Base-by-base conservation (phyloP, 2,329 filamentous ascomycete genomes). In the Talaromyces sp. region DNA sequence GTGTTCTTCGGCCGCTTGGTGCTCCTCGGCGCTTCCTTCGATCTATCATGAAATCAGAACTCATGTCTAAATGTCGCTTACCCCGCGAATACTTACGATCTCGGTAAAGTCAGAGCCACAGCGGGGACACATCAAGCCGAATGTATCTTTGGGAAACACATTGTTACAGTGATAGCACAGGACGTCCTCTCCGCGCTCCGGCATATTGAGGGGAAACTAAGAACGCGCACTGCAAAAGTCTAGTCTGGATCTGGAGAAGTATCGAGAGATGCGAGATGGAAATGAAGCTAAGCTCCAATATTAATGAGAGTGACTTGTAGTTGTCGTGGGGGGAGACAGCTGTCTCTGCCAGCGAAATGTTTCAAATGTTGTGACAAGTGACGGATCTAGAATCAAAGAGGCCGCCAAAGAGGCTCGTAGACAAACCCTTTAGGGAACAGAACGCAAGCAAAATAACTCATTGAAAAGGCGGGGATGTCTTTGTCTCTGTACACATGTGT, bases 31-130 rank as follows among this genome's bases (percentile, higher is more conserved):
- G 14, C 73, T 72, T 31, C 72, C 72, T 69, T 75, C 72, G 42
- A 74, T 68, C 74, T 75, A 64, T 37, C 25, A 48, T 14, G 16
- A 7, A 25, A 31, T 64, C 25, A 61, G 56, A 16, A 31, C 18
- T n/a, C 7, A 28, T 31, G 23, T 40, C 40, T 35, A 48, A 6
- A 25, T 7, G 59, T 58, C 5, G 54, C n/a, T 52, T 52, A 61
- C 56, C 55, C 48, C 4, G 14, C 23, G 16, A 61, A 35, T 42
- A 40, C 58, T 64, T 81, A 96, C 93, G 69, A 98, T 92, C 78
- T 99, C 93, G 16, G 87, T 91, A 67, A 91, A 88, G 21, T 96
- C 91, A 40, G 87, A 86, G 3, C 82, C 73, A 73, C 95, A 99
- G n/a, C 79, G 76, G 16, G 92, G 92, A 72, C 95, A 99, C 16